A percentile compares a stretch with the other conserved stretches of the same genome.
Evolutionary conservation across 2,329 filamentous ascomycete genomes (phyloP).

Genomic region (Xylariales sp.): DNA sequence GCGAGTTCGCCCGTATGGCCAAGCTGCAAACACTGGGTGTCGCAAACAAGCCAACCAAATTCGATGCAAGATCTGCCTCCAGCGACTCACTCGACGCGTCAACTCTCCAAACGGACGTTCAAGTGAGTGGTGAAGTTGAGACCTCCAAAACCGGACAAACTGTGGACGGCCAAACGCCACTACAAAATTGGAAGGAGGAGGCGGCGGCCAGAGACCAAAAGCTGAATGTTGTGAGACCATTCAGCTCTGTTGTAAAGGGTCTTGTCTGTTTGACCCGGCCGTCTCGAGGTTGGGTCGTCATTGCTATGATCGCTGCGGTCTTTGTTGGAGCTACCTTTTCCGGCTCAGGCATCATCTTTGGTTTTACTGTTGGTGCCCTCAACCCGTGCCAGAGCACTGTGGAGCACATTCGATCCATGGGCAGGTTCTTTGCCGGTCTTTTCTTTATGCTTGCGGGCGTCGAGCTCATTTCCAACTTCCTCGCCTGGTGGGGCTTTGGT

Average conservation of each 20-base stretch:
- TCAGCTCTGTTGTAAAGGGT: not conserved
- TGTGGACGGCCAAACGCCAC: conserved; percentile 10
- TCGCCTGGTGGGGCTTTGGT: conserved; percentile 53
- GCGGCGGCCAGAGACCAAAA: not conserved
- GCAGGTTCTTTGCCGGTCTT: conserved; percentile 51
- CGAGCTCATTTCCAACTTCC: conserved; percentile 54
- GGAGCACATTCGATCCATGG: conserved; percentile 41
- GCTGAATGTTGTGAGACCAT: not conserved
- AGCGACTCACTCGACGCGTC: conserved; percentile 33
- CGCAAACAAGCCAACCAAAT: not conserved
- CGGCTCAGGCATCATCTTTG: conserved; percentile 55
- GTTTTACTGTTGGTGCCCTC: conserved; percentile 53
- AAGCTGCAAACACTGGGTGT: conserved; percentile 54
- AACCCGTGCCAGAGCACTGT: conserved; percentile 46
- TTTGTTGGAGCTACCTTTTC: conserved; percentile 55
- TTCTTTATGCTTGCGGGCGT: conserved; percentile 57
- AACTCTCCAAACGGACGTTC: conserved; percentile 23
- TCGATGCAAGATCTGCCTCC: not conserved
- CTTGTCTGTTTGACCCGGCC: not conserved
- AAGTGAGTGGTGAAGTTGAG: conserved; percentile 7
- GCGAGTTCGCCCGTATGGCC: conserved; percentile 58
- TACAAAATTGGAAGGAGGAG: not conserved
- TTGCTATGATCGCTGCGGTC: conserved; percentile 29
- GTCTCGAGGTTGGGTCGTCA: not conserved
- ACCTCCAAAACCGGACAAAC: not conserved